Base-by-base conservation (phyloP, 768 basidiomycete species). In the Tylopilus cervinicoccineus region DNA sequence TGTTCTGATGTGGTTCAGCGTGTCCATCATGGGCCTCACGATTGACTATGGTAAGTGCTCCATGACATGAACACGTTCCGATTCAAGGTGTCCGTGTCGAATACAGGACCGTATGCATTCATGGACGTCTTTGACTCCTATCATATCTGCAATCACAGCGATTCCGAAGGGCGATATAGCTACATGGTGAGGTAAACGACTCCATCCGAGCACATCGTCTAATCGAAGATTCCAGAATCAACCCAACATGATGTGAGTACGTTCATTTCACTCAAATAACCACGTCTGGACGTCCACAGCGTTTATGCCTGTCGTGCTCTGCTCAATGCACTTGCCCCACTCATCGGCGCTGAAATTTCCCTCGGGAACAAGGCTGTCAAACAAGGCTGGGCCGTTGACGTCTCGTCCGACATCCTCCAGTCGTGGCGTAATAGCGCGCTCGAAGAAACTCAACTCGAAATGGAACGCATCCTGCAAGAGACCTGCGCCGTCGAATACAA, bases 111-210 rank as follows among this genome's bases (percentile, higher is more conserved):
- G 26, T 96, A 86, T 55, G 88, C 91, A 0, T 94, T 92, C 70
- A 96, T 95, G 93, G 94, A 97, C 61, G 80, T 93, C 4, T 97
- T 87, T 57, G 85, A 95, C 55, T 64, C 80, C 0, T 70, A 73
- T 43, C 94, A 96, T 57, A 85, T 97, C 45, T 97, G 94, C 72
- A 98, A 94, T 57, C 92, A 94, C 64, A 80, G 81, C 2, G 93
- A 96, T 58, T 78, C 79, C 40, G 75, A 74, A 47, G 88, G 87
- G 14, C 76, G 90, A 37, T 93, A 93, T 57, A 76, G 87, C 2
- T 93, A 90, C 69, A 71, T 71, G 59, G 76, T 77, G 46, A 40
- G 69, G 47, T 29, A 19, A 22, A 43, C 9, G 28, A 48, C 20
- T 11, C 37, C 7, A 29, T 22, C 6, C 23, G 9, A 37, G 23